Percentiles rank a stretch among this genome's conserved stretches.
Conservation (phyloP, 306 rosid species). For the Astragalus membranaceus region DNA sequence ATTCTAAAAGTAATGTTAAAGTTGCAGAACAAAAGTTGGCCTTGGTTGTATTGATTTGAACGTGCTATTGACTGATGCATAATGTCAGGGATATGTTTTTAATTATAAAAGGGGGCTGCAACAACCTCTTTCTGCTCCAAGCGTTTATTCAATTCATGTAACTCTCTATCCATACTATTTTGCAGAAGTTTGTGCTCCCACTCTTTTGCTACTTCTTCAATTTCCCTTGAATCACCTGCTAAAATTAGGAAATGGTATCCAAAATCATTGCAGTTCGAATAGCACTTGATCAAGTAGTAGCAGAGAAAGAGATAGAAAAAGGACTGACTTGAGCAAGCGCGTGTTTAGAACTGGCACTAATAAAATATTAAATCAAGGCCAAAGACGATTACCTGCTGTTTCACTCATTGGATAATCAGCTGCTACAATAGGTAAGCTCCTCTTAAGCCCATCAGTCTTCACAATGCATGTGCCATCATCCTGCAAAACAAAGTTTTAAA, state of each 20-base stretch:
- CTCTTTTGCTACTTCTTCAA: conserved; percentile 93
- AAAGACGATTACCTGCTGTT: conserved; percentile 54
- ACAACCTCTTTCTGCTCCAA: conserved; percentile 90
- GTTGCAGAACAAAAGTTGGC: conserved; percentile 3
- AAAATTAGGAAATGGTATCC: conserved; percentile 18
- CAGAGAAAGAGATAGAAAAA: conserved; percentile 8
- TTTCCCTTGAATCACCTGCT: conserved; percentile 78
- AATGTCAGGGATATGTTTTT: neutral
- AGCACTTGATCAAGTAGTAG: conserved; percentile 10
- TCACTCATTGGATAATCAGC: conserved; percentile 79
- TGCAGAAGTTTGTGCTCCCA: conserved; percentile 99
- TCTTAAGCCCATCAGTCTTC: conserved; percentile 80
- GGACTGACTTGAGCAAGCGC: neutral
- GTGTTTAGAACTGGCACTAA: conserved; percentile 5
- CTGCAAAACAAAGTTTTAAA: conserved; percentile 45
- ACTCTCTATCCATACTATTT: conserved; percentile 92
- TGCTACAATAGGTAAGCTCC: conserved; percentile 66
- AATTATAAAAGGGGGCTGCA: conserved; percentile 13
- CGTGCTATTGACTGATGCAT: neutral
- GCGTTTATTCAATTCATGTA: conserved; percentile 88
- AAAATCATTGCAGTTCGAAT: conserved; percentile 17
- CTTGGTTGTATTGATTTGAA: conserved; percentile 13
- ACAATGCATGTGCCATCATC: conserved; percentile 52
- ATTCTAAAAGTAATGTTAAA: neutral
- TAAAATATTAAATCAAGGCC: conserved; percentile 4